Percentiles rank a stretch among this genome's conserved stretches.
Evolutionary conservation across 1,139 yeast genomes (phyloP).

Genomic region (Magnusiomyces fungicola): DNA sequence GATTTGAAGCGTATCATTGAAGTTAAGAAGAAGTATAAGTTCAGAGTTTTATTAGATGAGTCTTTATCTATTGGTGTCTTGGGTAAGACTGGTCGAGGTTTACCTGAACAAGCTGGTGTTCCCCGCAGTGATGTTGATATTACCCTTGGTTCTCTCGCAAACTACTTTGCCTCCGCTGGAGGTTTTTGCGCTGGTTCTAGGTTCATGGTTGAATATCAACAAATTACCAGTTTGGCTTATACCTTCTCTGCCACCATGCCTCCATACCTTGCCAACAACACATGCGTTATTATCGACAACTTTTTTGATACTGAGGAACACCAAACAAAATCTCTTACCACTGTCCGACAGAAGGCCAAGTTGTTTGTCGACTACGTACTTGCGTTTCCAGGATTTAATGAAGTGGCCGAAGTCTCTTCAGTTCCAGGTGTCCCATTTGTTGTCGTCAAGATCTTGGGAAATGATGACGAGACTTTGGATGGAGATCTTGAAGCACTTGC

Average conservation of each 20-base stretch:
- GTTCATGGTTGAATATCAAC: constrained; percentile 86
- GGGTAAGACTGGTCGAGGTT: constrained; percentile 82
- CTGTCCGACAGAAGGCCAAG: constrained; percentile 34
- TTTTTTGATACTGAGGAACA: constrained; percentile 15
- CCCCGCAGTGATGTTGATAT: constrained; percentile 67
- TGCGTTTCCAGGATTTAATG: constrained; percentile 20
- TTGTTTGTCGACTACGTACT: constrained; percentile 36
- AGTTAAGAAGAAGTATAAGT: constrained; percentile 74
- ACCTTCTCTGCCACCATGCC: constrained; percentile 95
- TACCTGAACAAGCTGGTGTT: constrained; percentile 58
- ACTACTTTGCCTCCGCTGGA: constrained; percentile 82
- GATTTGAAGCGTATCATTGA: constrained; percentile 62
- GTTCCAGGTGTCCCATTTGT: constrained; percentile 56
- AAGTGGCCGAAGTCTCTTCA: constrained; percentile 49
- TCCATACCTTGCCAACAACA: constrained; percentile 77
- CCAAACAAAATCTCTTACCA: constrained; percentile 31
- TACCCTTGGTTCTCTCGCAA: constrained; percentile 81
- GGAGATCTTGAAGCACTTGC: not conserved
- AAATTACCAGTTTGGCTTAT: constrained; percentile 81
- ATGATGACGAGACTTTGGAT: not conserved
- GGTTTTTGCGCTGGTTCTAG: constrained; percentile 87
- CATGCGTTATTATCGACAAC: constrained; percentile 48
- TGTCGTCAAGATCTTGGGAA: constrained; percentile 38
- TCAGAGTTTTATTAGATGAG: constrained; percentile 82
- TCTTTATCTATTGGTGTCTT: constrained; percentile 77